These are phyloP conservation scores for Penicillium sp. DNA, from an alignment of 2,329 filamentous ascomycete species.

Conservation along the genomic window DNA sequence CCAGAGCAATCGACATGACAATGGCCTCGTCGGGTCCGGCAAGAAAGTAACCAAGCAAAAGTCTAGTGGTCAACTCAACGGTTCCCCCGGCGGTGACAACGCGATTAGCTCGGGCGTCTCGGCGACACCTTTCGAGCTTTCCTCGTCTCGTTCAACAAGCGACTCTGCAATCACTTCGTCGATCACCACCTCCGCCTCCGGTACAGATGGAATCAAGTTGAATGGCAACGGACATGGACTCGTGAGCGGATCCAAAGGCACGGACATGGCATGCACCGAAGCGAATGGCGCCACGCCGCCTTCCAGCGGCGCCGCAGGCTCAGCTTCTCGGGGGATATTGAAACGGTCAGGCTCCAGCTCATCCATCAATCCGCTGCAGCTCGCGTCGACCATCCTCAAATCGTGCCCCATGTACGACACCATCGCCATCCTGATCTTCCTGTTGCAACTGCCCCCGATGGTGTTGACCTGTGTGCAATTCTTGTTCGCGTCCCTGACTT, in stretches of 20 bases:
- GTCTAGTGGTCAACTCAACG: constrained; percentile 52
- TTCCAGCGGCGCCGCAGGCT: constrained; percentile 26
- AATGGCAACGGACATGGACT: constrained; percentile 31
- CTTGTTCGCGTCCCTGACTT: constrained; percentile 86
- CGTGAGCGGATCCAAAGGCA: constrained; percentile 31
- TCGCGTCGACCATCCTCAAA: constrained; percentile 78
- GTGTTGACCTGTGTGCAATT: constrained; percentile 84
- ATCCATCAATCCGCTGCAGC: constrained; percentile 65
- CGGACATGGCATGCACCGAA: constrained; percentile 33
- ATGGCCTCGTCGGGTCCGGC: constrained; percentile 74
- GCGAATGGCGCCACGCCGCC: constrained; percentile 26
- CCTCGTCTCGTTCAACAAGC: constrained; percentile 34
- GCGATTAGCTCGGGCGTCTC: constrained; percentile 31
- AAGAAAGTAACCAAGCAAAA: constrained; percentile 60
- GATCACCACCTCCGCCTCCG: constrained; percentile 18
- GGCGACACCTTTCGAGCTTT: constrained; percentile 36
- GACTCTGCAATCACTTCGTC: constrained; percentile 30
- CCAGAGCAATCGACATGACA: constrained; percentile 74
- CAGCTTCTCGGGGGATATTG: constrained; percentile 28
- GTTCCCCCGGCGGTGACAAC: constrained; percentile 41
- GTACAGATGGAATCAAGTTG: constrained; percentile 27
- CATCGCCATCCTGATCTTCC: constrained; percentile 90
- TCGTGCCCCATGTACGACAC: constrained; percentile 91
- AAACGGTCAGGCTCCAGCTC: constrained; percentile 33
- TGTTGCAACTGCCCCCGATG: constrained; percentile 85